Evolutionary conservation across 768 basidiomycete species (phyloP).

Genomic region (Podaxis mareebaensis): DNA sequence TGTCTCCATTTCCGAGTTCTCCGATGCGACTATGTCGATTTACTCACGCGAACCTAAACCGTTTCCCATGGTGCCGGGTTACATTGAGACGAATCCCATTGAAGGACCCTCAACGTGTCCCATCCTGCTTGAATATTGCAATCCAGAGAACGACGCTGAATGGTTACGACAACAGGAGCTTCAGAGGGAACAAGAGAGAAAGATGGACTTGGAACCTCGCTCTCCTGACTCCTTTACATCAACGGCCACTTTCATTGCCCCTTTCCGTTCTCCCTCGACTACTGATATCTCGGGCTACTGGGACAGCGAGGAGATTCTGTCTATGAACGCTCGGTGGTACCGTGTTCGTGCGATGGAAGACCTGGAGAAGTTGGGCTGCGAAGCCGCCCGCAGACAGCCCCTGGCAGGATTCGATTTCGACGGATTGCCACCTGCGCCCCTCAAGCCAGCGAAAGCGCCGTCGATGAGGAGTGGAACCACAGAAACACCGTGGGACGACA

Average conservation of each 20-base stretch:
- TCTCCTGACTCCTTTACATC: slow-evolving; percentile 28
- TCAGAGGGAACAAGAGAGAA: slow-evolving; percentile 6
- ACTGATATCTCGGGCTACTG: slow-evolving; percentile 14
- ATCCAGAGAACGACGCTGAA: slow-evolving; percentile 11
- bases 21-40: neutral
- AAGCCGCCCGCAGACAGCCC: slow-evolving; percentile 13
- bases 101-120: slow-evolving; percentile 26
- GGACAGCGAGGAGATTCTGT: slow-evolving; percentile 10
- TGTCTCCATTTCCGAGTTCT: slow-evolving; percentile 6
- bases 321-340: slow-evolving; percentile 13
- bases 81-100: slow-evolving; percentile 25
- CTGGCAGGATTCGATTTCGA: slow-evolving; percentile 43
- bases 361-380: slow-evolving; percentile 10
- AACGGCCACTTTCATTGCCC: slow-evolving; percentile 53
- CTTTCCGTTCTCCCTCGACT: slow-evolving; percentile 36
- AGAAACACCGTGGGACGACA: neutral
- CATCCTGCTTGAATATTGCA: slow-evolving; percentile 11
- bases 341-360: slow-evolving; percentile 11
- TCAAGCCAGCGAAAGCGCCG: neutral
- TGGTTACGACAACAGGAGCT: slow-evolving; percentile 11
- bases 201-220: slow-evolving; percentile 5
- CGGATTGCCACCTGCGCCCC: slow-evolving; percentile 37
- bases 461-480: neutral
- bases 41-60: slow-evolving; percentile 7
- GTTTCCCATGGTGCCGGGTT: slow-evolving; percentile 20